Base-by-base conservation (phyloP, 805 yeast genomes). In the Candida insectalens region DNA sequence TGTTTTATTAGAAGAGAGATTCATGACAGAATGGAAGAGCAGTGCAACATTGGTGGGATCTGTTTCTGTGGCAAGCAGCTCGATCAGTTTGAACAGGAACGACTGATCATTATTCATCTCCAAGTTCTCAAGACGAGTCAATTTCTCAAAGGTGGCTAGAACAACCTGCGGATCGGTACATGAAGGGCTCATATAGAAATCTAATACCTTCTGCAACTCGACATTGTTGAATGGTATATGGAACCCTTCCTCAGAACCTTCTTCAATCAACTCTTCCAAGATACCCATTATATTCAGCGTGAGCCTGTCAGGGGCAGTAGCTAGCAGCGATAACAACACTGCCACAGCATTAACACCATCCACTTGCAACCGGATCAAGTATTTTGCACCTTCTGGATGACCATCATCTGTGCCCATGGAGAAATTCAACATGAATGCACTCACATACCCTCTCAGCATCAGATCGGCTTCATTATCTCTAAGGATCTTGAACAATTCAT, bases 1-100 rank as follows among this genome's bases (percentile, higher is more conserved):
- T 4, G 43, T 29, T 10, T 9, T 6, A 31, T 40, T 42, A 18
- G 34, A 35, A 13, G 45, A 43, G 7, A 44, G 29, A 29, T 41
- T 41, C 49, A 45, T 39, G 13, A 34, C 37, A 5, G 36, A 26
- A 14, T 38, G 38, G 33, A 36, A 36, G 14, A 45, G 22, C 3
- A 29, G 17, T 12, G 35, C n/a, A n/a, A n/a, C 12, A 13, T 9
- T 10, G 6, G 17, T 14, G 19, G 18, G n/a, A 34, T 18, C 19
- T 19, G 21, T 7, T 7, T 6, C 12, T 6, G 4, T 8, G 15
- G 16, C 25, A 18, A 32, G 13, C 12, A 26, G n/a, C 4, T 28
- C 14, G 20, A 44, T 12, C 27, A 42, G 15, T 4, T 27, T 25
- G 5, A 27, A 18, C 18, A 43, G 25, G 2, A 36, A 10, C 12